A percentile compares a stretch with the other conserved stretches of the same genome.
Conservation (phyloP, 805 yeast genomes). For the Clavispora fructus region DNA sequence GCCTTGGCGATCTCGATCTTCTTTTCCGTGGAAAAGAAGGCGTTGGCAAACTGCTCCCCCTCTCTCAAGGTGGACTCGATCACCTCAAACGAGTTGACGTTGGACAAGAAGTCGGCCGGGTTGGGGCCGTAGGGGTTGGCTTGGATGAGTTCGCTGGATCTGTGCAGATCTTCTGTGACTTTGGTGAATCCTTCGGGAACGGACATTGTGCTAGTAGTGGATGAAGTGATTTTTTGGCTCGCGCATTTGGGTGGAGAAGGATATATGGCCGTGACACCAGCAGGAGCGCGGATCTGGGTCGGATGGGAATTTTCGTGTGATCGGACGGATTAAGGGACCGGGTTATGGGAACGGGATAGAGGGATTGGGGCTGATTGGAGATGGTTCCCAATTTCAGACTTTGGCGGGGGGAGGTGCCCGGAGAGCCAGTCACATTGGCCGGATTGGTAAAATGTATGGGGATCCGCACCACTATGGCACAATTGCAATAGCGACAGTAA, state of each 20-base stretch:
- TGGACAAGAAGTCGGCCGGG: conserved; percentile 87
- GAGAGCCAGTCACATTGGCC: too few species aligned
- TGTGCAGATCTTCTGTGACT: conserved; percentile 31
- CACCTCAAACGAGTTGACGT: conserved; percentile 81
- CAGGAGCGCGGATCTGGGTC: too few species aligned
- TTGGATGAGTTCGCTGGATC: conserved; percentile 15
- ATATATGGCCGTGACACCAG: not conserved
- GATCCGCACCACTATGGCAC: not conserved
- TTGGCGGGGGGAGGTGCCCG: too few species aligned
- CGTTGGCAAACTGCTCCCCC: conserved; percentile 98
- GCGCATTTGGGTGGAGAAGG: not conserved
- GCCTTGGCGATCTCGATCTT: conserved; percentile 97
- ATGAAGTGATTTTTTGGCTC: not conserved
- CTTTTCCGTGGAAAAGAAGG: conserved; percentile 90
- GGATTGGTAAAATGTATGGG: not conserved
- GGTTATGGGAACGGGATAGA: too few species aligned
- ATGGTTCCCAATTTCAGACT: too few species aligned
- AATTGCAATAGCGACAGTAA: not conserved
- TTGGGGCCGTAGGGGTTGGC: conserved; percentile 91
- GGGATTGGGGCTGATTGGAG: too few species aligned
- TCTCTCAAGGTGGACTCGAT: conserved; percentile 96
- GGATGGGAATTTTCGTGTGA: too few species aligned
- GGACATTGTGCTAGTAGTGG: conserved; percentile 14
- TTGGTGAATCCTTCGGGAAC: conserved; percentile 31
- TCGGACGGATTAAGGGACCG: too few species aligned